phyloP scores from a whole-genome alignment of 352 stramenopile species.

The Aphanomyces invadans region DNA sequence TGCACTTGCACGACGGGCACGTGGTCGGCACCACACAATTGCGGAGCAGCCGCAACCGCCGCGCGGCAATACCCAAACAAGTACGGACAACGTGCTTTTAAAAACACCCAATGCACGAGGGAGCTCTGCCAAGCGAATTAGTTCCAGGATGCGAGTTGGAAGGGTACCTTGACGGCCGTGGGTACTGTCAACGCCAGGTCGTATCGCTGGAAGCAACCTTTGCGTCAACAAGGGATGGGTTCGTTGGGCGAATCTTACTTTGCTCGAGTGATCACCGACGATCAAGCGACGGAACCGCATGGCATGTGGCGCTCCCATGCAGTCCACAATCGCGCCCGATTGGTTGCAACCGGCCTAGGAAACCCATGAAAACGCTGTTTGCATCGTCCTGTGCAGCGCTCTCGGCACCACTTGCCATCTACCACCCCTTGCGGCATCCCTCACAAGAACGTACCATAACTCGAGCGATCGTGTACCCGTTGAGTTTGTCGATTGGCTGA shows the following conservation, averaged over 20 bases:
- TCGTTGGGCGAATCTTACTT: no score
- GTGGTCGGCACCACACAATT: slow-evolving; percentile 4
- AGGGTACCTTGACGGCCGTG: neutral
- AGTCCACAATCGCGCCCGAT: slow-evolving; percentile 43
- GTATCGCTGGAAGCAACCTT: neutral
- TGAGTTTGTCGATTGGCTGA: slow-evolving; percentile 49
- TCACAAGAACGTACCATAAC: slow-evolving; percentile 27
- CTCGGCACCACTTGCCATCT: no score
- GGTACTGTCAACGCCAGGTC: neutral
- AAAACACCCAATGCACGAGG: slow-evolving; percentile 9
- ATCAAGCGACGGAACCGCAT: slow-evolving; percentile 40
- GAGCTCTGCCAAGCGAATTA: no score
- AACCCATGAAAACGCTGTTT: no score
- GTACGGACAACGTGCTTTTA: slow-evolving; percentile 16
- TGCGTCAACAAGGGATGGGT: no score
- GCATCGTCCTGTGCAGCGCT: no score
- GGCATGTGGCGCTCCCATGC: slow-evolving; percentile 54
- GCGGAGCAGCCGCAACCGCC: neutral
- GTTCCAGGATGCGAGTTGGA: no score
- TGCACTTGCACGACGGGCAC: neutral
- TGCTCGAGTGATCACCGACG: no score
- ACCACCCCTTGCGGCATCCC: neutral
- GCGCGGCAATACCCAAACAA: slow-evolving; percentile 17
- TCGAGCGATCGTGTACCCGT: slow-evolving; percentile 45
- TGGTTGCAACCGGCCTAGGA: slow-evolving; percentile 58